phyloP scores from a whole-genome alignment of 2,329 filamentous ascomycete species.

The Aspergillus arachidicola region DNA sequence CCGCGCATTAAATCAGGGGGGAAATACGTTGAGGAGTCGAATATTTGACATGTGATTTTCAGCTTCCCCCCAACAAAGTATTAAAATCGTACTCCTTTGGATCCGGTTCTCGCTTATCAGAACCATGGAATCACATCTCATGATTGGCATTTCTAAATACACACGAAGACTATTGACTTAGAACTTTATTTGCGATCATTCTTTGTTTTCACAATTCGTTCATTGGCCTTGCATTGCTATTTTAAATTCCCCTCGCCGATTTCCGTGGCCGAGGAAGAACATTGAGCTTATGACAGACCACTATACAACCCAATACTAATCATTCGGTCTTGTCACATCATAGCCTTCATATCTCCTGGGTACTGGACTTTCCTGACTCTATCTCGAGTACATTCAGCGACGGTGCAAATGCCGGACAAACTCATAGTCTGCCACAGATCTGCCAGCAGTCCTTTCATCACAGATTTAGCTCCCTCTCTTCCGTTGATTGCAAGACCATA shows the following conservation, averaged over 20 bases:
- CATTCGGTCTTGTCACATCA: slow-evolving; percentile 27
- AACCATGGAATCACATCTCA: not conserved
- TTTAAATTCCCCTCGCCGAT: not conserved
- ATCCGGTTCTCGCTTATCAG: not conserved
- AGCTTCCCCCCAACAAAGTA: slow-evolving; percentile 18
- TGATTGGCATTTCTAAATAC: not conserved
- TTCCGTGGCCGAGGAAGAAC: not conserved
- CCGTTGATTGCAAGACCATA: slow-evolving; percentile 62
- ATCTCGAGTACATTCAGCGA: slow-evolving; percentile 37
- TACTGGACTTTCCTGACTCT: slow-evolving; percentile 39
- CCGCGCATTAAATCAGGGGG: not conserved
- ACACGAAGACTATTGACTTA: not conserved
- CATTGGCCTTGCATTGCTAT: not conserved
- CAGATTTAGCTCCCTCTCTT: slow-evolving; percentile 56
- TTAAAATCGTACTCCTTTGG: not conserved
- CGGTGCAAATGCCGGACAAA: slow-evolving; percentile 51
- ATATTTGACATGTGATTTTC: slow-evolving; percentile 22
- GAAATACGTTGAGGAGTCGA: slow-evolving; percentile 4
- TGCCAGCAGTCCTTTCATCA: slow-evolving; percentile 53
- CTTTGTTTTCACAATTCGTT: not conserved
- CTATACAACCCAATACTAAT: not conserved
- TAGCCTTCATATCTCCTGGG: slow-evolving; percentile 37
- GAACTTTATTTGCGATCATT: not conserved
- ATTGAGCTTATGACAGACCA: not conserved
- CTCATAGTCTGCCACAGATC: slow-evolving; percentile 61